These are phyloP conservation scores for Drechslerella coelobrocha DNA, from an alignment of 2,329 filamentous ascomycete genomes.

Conservation along the genomic window DNA sequence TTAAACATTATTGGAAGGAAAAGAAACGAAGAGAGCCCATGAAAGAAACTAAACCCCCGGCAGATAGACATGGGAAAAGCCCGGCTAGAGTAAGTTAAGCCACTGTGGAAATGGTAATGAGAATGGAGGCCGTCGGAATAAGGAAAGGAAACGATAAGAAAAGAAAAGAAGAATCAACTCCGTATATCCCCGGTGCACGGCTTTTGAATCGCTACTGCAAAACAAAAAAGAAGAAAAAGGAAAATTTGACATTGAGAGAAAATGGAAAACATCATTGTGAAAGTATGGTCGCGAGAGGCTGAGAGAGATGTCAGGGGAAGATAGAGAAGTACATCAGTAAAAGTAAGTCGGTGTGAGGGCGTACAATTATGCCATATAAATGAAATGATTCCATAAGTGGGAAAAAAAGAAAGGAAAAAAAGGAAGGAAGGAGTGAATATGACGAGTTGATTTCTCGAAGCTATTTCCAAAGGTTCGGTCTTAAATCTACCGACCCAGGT, in stretches of 20 bases:
- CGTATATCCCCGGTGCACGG: slow-evolving; percentile 46
- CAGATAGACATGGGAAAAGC: not conserved
- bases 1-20: slow-evolving; percentile 30
- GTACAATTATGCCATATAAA: not conserved
- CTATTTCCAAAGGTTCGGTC: slow-evolving; percentile 27
- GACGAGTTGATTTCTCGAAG: not conserved
- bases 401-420: not conserved
- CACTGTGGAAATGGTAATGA: not conserved
- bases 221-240: slow-evolving; percentile 11
- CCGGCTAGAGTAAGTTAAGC: not conserved
- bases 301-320: not conserved
- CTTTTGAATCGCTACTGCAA: slow-evolving; percentile 22
- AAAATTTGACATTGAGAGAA: slow-evolving; percentile 6
- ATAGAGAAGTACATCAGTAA: not conserved
- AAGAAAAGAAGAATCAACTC: slow-evolving; percentile 33
- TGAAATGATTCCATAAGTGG: not conserved
- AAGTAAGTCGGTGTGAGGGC: not conserved
- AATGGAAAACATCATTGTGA: slow-evolving; percentile 7
- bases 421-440: not conserved
- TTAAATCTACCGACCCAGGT: slow-evolving; percentile 35
- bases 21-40: slow-evolving; percentile 4
- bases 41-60: not conserved
- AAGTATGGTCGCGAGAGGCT: not conserved
- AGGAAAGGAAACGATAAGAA: slow-evolving; percentile 4
- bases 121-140: not conserved